A percentile compares a stretch with the other conserved stretches of the same genome.
phyloP scores from a whole-genome alignment of 2,329 filamentous ascomycete species.

The Ceratocystiopsis minuta region DNA sequence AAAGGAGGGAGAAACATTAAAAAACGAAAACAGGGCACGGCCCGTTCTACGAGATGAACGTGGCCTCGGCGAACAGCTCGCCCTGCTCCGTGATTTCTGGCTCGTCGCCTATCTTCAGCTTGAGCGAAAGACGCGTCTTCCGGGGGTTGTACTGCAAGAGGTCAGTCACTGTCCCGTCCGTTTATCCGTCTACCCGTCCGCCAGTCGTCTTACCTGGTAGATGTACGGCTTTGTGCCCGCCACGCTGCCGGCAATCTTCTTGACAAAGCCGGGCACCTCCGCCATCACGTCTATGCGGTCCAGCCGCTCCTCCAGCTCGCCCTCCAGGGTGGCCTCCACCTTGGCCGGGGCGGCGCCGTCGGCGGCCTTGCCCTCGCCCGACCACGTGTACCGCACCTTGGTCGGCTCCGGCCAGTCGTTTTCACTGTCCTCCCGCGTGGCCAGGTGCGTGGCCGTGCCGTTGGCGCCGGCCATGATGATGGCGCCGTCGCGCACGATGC shows the following conservation, averaged over 20 bases:
- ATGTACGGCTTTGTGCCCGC: slow-evolving; percentile 94
- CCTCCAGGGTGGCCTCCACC: slow-evolving; percentile 52
- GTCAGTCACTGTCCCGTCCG: slow-evolving; percentile 30
- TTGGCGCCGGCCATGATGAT: slow-evolving; percentile 54
- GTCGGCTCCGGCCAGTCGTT: slow-evolving; percentile 83
- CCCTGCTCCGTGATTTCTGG: slow-evolving; percentile 61
- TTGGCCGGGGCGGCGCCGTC: slow-evolving; percentile 55
- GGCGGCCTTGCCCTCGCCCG: slow-evolving; percentile 44
- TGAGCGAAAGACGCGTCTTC: slow-evolving; percentile 47
- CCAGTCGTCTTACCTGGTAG: slow-evolving; percentile 61
- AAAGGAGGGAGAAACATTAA: slow-evolving; percentile 1
- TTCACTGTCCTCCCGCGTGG: slow-evolving; percentile 51
- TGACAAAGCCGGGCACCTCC: slow-evolving; percentile 88
- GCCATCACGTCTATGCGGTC: slow-evolving; percentile 93
- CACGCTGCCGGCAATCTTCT: slow-evolving; percentile 75
- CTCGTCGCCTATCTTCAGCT: slow-evolving; percentile 69
- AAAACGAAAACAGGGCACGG: not conserved
- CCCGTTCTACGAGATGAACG: slow-evolving; percentile 60
- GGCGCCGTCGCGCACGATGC: slow-evolving; percentile 63
- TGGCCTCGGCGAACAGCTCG: slow-evolving; percentile 69
- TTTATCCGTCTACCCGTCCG: slow-evolving; percentile 90
- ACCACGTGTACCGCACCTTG: slow-evolving; percentile 58
- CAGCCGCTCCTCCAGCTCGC: slow-evolving; percentile 45
- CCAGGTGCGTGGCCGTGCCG: slow-evolving; percentile 50
- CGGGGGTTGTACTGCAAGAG: slow-evolving; percentile 48